A percentile compares a stretch with the other conserved stretches of the same genome.
phyloP scores from a whole-genome alignment of 2,329 filamentous ascomycete genomes.

The Penicillium sp. region DNA sequence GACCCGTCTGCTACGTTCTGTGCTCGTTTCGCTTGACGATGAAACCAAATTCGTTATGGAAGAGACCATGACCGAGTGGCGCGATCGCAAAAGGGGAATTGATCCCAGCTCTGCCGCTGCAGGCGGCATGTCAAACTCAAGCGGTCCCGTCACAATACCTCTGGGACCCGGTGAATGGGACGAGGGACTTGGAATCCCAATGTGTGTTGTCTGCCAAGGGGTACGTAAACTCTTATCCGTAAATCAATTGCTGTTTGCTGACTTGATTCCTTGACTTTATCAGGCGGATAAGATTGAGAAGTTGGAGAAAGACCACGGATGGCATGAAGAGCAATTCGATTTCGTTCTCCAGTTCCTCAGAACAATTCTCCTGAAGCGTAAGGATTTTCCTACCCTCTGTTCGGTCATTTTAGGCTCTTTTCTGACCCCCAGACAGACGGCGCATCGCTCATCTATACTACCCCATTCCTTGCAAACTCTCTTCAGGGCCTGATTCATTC shows the following conservation, averaged over 20 bases:
- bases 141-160: slow-evolving; percentile 70
- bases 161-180: slow-evolving; percentile 91
- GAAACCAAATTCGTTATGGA: slow-evolving; percentile 82
- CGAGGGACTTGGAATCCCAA: slow-evolving; percentile 77
- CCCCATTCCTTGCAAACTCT: slow-evolving; percentile 71
- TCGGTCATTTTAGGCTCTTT: background rate
- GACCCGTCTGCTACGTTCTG: slow-evolving; percentile 78
- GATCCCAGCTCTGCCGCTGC: slow-evolving; percentile 59
- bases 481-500: slow-evolving; percentile 80
- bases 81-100: slow-evolving; percentile 67
- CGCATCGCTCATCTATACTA: slow-evolving; percentile 81
- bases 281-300: slow-evolving; percentile 86
- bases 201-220: slow-evolving; percentile 96
- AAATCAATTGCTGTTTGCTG: slow-evolving; percentile 17
- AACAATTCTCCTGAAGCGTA: slow-evolving; percentile 83
- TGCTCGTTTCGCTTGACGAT: slow-evolving; percentile 70
- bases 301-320: slow-evolving; percentile 83
- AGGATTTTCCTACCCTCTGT: slow-evolving; percentile 36
- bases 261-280: slow-evolving; percentile 9
- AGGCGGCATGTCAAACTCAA: slow-evolving; percentile 56
- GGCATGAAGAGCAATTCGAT: slow-evolving; percentile 97
- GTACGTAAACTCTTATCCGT: slow-evolving; percentile 50
- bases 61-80: slow-evolving; percentile 78
- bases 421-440: slow-evolving; percentile 58
- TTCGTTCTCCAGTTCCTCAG: slow-evolving; percentile 90